A percentile compares a stretch with the other conserved stretches of the same genome.
Evolutionary conservation across 1,139 yeast genomes (phyloP).

Genomic region (Entelexis sorbosivorans): DNA sequence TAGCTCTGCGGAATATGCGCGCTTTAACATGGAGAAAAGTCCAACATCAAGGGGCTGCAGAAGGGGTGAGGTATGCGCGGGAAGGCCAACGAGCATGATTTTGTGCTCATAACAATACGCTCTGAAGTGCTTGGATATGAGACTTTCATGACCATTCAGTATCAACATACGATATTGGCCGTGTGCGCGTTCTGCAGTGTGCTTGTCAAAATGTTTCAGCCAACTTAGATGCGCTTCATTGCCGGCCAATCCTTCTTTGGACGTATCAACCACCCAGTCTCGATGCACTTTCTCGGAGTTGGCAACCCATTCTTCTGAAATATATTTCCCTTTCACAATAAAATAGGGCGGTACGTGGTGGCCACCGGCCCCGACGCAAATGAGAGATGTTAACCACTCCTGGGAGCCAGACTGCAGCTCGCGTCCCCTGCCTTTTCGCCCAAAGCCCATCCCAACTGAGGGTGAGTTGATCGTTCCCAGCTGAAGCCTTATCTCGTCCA

Average conservation of each 20-base stretch:
- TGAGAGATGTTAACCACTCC: not conserved
- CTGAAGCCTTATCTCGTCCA: not conserved
- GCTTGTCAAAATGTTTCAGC: not conserved
- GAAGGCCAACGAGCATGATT: not conserved
- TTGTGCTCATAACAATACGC: not conserved
- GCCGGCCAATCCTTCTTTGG: not conserved
- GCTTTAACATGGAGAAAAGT: not conserved
- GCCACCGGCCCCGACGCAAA: not conserved
- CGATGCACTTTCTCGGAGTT: not conserved
- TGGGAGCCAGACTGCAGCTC: not conserved
- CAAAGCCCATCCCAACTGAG: not conserved
- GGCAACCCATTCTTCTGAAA: not conserved
- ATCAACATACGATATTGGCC: not conserved
- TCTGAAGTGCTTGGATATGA: not conserved
- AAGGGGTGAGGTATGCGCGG: not conserved
- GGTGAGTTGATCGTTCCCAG: not conserved
- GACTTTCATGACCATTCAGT: not conserved
- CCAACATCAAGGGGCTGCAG: not conserved
- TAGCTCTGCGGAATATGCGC: not conserved
- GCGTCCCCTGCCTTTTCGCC: not conserved
- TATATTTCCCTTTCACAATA: not conserved
- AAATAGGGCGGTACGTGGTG: not conserved
- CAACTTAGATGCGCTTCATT: not conserved
- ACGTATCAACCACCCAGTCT: not conserved
- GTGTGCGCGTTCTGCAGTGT: not conserved